Conservation (phyloP, 2,329 filamentous ascomycete species). For the Xylariales sp. region DNA sequence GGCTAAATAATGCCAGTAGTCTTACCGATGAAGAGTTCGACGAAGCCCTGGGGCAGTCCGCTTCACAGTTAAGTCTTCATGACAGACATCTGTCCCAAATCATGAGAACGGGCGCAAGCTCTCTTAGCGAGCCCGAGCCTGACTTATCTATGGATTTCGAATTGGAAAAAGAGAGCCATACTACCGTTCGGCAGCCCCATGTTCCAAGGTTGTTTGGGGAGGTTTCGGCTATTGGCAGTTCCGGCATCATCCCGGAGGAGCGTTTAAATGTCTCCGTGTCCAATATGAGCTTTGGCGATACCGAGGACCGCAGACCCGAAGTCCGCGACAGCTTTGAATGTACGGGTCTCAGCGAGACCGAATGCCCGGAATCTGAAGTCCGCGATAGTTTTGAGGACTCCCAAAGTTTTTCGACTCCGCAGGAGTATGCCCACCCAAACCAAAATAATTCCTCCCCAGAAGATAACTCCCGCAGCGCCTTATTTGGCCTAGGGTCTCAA, state of each 20-base stretch:
- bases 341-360: slow-evolving; percentile 49
- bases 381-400: slow-evolving; percentile 61
- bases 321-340: slow-evolving; percentile 59
- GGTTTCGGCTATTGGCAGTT: slow-evolving; percentile 66
- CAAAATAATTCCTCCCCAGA: slow-evolving; percentile 31
- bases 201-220: slow-evolving; percentile 64
- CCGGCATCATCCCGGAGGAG: slow-evolving; percentile 61
- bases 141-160: slow-evolving; percentile 68
- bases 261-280: slow-evolving; percentile 61
- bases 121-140: slow-evolving; percentile 51
- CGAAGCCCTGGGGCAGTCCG: slow-evolving; percentile 66
- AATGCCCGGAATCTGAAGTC: slow-evolving; percentile 55
- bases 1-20: slow-evolving; percentile 70
- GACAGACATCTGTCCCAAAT: slow-evolving; percentile 55
- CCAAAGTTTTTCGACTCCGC: slow-evolving; percentile 54
- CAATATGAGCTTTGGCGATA: slow-evolving; percentile 47
- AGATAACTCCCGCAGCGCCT: slow-evolving; percentile 46
- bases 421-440: slow-evolving; percentile 45
- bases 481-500: slow-evolving; percentile 58
- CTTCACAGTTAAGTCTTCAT: slow-evolving; percentile 73
- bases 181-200: slow-evolving; percentile 70
- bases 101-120: slow-evolving; percentile 45
- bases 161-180: slow-evolving; percentile 83
- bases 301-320: slow-evolving; percentile 54
- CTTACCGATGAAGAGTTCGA: slow-evolving; percentile 72